Evolutionary conservation across 129 eudicot species (phyloP), one percentile per base, ranked within the genome.

Genomic region (Mikania micrantha): DNA sequence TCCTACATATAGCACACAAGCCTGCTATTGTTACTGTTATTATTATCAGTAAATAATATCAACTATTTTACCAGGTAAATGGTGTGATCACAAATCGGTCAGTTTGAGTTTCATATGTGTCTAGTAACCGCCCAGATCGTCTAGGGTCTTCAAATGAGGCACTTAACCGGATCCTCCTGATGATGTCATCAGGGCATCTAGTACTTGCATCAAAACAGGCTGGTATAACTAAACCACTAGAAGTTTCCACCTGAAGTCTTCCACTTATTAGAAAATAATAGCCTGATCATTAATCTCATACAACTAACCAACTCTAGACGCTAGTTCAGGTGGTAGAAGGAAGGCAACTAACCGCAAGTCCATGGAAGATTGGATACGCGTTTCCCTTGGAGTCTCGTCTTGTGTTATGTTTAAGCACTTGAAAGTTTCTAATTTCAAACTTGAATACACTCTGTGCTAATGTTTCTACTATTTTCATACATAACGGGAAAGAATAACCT

Each of bases 161-260:
- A 64, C 81, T 72, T 67, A 88, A 60, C 58, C 95, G 95, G 21
- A 92, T 78, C 79, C 95, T 84, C 71, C 98, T 79, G 7, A 92
- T 79, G 52, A 88, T 64, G 75, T 86, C 95, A 77, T 92, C 98
- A 3, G 98, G 98, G 44, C 88, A 80, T 75, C 98, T 86, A 15
- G 96, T 81, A 53, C 83, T 82, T 41, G 44, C 24, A 67, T 88
- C 95, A 64, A 84, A 92, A 69, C 85, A 84, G 70, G 96, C 88
- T 32, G 98, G 98, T 57, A 74, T 22, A n/a, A 88, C 77, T 15
- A 75, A 71, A 75, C 98, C 98, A 17, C 80, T 80, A 41, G 88
- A 79, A 28, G 87, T 79, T 44, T 88, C 95, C 49, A 86, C 83
- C 96, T 92, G 80, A 45, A 34, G 41, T 62, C 27, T 22, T 25